Evolutionary conservation across 2,329 filamentous ascomycete genomes (phyloP), one percentile per base, ranked within the genome.

Genomic region (Magnaporthales sp.): DNA sequence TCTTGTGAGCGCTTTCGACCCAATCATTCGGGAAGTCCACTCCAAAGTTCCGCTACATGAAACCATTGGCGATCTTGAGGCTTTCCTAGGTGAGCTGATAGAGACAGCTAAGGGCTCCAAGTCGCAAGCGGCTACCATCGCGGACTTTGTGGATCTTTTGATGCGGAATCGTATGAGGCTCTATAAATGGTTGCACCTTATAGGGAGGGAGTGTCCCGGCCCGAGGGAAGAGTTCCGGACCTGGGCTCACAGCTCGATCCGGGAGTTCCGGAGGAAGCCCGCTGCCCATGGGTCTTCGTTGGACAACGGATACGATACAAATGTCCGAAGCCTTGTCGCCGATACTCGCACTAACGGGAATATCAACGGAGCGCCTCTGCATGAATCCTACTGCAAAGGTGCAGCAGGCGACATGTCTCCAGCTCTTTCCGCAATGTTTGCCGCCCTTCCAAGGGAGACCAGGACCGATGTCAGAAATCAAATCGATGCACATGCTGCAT

Each of bases 81-180:
- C 78, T 10, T 93, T 95, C 72, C 74, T 93, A 26, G 84, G 85
- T 6, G 91, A 93, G 69, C 84, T 93, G 67, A 86, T 95, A 74
- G 86, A 86, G 68, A 79, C 81, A 3, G 81, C 80, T 71, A 83
- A 81, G 69, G 77, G 81, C 46, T 64, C 66, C 22, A 81, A 30
- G 71, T 75, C 60, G 70, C 73, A 65, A n/a, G 71, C 78, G 60
- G 86, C 90, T 0, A 87, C 84, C 0, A 89, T 93, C 0, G 86
- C 91, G 69, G 90, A 93, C 71, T 94, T 89, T 69, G 87, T 92
- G 9, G 77, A 82, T 15, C 76, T 94, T 1, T 77, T 93, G 15
- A 83, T 84, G 69, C 85, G 85, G 66, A 89, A 93, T 71, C 83
- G 86, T 51, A 79, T 80, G 1, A 80, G 87, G 2, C 77, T 86